phyloP scores from a whole-genome alignment of 192 early-diverging fungal genomes.

The Spizellomyces punctatus region DNA sequence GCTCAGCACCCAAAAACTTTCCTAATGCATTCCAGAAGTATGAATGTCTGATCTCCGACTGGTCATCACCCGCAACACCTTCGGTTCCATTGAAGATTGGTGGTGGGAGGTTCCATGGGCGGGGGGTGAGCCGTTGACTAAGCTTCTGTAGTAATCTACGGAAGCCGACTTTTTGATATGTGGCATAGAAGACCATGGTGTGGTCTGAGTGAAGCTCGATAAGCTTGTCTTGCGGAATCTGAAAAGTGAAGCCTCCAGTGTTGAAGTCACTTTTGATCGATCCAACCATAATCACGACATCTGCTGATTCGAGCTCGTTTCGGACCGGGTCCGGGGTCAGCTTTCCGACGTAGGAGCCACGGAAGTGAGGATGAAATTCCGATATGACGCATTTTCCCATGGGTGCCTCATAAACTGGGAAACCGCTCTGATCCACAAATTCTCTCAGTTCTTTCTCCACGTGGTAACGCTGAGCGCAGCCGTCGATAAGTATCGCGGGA shows the following conservation, averaged over 20 bases:
- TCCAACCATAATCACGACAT: slow-evolving; percentile 48
- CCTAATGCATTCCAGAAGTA: slow-evolving; percentile 49
- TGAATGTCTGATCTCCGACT: slow-evolving; percentile 34
- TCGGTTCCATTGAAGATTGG: background rate
- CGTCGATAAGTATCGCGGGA: slow-evolving; percentile 51
- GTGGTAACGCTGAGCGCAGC: slow-evolving; percentile 41
- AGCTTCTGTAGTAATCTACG: slow-evolving; percentile 29
- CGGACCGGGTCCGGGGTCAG: slow-evolving; percentile 37
- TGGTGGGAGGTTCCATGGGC: slow-evolving; percentile 12
- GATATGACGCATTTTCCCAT: slow-evolving; percentile 51
- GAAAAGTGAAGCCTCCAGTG: slow-evolving; percentile 55
- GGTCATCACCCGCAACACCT: slow-evolving; percentile 1
- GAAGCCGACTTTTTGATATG: slow-evolving; percentile 48
- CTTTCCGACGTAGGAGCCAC: slow-evolving; percentile 45
- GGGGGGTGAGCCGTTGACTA: slow-evolving; percentile 5
- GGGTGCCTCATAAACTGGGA: slow-evolving; percentile 46
- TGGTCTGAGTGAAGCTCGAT: slow-evolving; percentile 46
- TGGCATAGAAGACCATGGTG: slow-evolving; percentile 40
- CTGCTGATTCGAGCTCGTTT: slow-evolving; percentile 38
- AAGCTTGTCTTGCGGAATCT: slow-evolving; percentile 31
- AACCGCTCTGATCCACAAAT: slow-evolving; percentile 40
- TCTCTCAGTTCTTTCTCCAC: slow-evolving; percentile 32
- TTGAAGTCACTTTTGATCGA: slow-evolving; percentile 53
- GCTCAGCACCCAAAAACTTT: slow-evolving; percentile 28
- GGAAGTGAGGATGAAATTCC: slow-evolving; percentile 37